A percentile compares a stretch with the other conserved stretches of the same genome.
These are phyloP conservation scores for Magnolia kwangsiensis DNA, from an alignment of 164 flowering plant species.

Conservation along the genomic window DNA sequence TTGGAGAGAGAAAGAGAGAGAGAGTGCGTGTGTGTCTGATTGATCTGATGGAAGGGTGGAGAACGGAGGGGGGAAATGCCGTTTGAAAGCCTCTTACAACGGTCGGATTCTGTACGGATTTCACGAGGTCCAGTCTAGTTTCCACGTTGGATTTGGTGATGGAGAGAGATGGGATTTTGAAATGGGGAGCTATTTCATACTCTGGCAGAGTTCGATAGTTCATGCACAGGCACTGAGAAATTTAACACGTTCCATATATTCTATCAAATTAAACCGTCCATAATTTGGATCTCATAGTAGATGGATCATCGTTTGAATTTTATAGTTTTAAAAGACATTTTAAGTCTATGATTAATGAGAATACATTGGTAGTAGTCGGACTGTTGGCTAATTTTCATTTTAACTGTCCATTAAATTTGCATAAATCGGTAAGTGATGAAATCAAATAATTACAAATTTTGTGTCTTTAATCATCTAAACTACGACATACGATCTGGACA, in stretches of 20 bases:
- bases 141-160: neutral
- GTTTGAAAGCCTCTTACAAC: slow-evolving; percentile 9
- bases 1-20: slow-evolving; percentile 22
- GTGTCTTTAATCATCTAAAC: too few relatives aligned
- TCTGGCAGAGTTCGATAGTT: neutral
- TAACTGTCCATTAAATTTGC: too few relatives aligned
- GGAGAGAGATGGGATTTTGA: neutral
- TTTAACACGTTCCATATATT: neutral
- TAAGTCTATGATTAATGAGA: too few relatives aligned
- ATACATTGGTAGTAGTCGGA: too few relatives aligned
- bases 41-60: neutral
- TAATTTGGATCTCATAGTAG: too few relatives aligned
- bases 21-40: slow-evolving; percentile 1
- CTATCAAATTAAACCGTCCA: too few relatives aligned
- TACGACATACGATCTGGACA: too few relatives aligned
- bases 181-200: neutral
- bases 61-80: neutral
- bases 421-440: too few relatives aligned
- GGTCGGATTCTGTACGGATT: slow-evolving; percentile 6
- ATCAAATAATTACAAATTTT: too few relatives aligned
- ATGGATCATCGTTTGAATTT: too few relatives aligned
- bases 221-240: neutral
- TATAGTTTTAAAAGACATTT: too few relatives aligned
- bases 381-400: too few relatives aligned
- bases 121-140: neutral